Evolutionary conservation across 2,329 filamentous ascomycete species (phyloP), one percentile per base, ranked within the genome.

Genomic region (Stenocarpella maydis): DNA sequence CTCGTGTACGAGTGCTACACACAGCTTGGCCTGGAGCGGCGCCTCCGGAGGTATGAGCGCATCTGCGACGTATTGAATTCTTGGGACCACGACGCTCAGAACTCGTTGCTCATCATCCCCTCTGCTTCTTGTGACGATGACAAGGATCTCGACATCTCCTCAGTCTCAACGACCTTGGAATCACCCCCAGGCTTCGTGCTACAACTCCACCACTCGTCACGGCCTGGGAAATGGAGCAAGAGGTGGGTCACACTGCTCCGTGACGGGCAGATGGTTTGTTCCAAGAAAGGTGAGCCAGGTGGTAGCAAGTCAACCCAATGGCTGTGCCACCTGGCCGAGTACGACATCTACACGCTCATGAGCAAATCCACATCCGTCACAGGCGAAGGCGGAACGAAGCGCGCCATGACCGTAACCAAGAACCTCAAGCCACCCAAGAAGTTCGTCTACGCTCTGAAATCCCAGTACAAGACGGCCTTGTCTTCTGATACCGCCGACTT

Each of bases 1-100:
- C 85, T 96, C n/a, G 78, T 98, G 14, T 80, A 94, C 21, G 95
- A 98, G 78, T 88, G 87, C 24, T 98, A 94, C 77, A 82, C 85
- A 24, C 86, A 90, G 53, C 86, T 96, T 1, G 93, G 93, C 37
- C 84, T 98, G 2, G 92, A 97, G 78, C 89, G 95, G 47, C 91
- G 92, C 0, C 81, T 98, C 31, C 91, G 95, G 49, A 90, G 90
- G 47, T 98, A 97, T 77, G 95, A 98, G 81, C 89, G 89, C 71
- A 87, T 98, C 39, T 89, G 93, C 70, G 93, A 97, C 75, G 88
- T 97, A 26, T 88, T 98, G 86, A 97, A 97, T 78, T 97, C 94
- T 0, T 98, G 95, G 95, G 93, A 97, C 71, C 85, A 86, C 52
- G 94, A 97, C 77, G 84, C 86, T 2, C 91, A 94, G 74, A 96